Conservation (phyloP, 768 basidiomycete genomes). For the Naganishia vishniacii region DNA sequence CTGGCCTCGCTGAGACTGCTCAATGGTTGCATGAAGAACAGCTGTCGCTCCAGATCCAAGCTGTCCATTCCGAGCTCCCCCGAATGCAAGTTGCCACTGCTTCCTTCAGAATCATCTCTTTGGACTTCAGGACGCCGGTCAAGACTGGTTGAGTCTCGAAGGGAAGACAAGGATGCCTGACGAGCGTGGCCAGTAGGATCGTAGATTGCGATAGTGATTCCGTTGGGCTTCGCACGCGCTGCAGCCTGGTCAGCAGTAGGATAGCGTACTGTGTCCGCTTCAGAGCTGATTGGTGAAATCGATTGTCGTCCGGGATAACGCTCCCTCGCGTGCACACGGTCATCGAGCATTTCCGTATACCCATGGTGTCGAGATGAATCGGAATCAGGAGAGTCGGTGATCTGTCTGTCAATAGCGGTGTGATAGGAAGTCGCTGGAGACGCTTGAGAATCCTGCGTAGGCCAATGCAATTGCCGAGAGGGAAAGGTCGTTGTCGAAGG, state of each 20-base stretch:
- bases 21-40: slow-evolving; percentile 8
- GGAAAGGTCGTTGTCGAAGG: neutral
- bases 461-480: too few species aligned
- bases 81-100: slow-evolving; percentile 7
- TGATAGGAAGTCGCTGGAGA: slow-evolving; percentile 14
- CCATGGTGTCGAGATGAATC: neutral
- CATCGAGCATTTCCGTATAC: neutral
- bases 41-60: slow-evolving; percentile 16
- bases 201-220: slow-evolving; percentile 25
- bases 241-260: neutral
- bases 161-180: slow-evolving; percentile 5
- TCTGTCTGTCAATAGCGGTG: neutral
- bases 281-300: slow-evolving; percentile 14
- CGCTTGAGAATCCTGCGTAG: neutral
- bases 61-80: slow-evolving; percentile 18
- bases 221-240: neutral
- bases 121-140: neutral
- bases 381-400: neutral
- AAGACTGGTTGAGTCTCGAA: neutral
- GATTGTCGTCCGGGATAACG: slow-evolving; percentile 8
- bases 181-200: slow-evolving; percentile 15
- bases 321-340: neutral
- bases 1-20: neutral
- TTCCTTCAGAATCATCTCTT: neutral
- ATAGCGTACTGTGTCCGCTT: neutral